A percentile compares a stretch with the other conserved stretches of the same genome.
These are phyloP conservation scores for Phaeomoniella chlamydospora DNA, from an alignment of 2,329 filamentous ascomycete species.

Conservation along the genomic window DNA sequence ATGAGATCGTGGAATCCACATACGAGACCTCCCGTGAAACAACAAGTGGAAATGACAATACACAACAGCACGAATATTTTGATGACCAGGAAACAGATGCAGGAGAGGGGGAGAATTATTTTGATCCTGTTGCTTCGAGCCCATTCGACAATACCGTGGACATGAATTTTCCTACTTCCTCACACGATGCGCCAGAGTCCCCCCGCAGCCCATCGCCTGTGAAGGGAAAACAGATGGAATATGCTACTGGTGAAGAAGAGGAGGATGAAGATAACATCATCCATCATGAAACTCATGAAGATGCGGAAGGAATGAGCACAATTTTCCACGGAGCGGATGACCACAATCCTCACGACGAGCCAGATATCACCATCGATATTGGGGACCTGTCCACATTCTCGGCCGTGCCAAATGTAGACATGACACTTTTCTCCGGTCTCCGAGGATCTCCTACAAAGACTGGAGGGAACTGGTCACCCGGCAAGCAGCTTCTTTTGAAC, in stretches of 20 bases:
- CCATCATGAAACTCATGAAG: slow-evolving; percentile 22
- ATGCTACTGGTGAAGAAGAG: not conserved
- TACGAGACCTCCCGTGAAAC: not conserved
- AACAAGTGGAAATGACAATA: not conserved
- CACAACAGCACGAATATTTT: not conserved
- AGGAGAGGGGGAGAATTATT: too few species aligned
- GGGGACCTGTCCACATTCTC: slow-evolving; percentile 70
- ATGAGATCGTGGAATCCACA: not conserved
- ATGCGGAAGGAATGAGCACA: slow-evolving; percentile 25
- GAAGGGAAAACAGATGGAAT: not conserved
- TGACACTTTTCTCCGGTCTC: slow-evolving; percentile 68
- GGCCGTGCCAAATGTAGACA: slow-evolving; percentile 58
- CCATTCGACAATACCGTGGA: not conserved
- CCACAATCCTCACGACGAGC: slow-evolving; percentile 16
- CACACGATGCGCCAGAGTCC: not conserved
- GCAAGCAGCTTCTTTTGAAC: slow-evolving; percentile 22
- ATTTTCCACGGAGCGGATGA: slow-evolving; percentile 15
- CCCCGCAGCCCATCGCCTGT: not conserved
- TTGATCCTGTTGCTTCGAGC: not conserved
- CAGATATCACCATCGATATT: slow-evolving; percentile 23
- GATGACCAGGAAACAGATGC: not conserved
- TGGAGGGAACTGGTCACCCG: slow-evolving; percentile 22
- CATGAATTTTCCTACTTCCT: not conserved
- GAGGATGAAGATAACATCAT: slow-evolving; percentile 11
- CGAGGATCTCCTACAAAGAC: slow-evolving; percentile 48